These are phyloP conservation scores for Botrytis sinoallii DNA, from an alignment of 2,329 filamentous ascomycete species.

Conservation along the genomic window DNA sequence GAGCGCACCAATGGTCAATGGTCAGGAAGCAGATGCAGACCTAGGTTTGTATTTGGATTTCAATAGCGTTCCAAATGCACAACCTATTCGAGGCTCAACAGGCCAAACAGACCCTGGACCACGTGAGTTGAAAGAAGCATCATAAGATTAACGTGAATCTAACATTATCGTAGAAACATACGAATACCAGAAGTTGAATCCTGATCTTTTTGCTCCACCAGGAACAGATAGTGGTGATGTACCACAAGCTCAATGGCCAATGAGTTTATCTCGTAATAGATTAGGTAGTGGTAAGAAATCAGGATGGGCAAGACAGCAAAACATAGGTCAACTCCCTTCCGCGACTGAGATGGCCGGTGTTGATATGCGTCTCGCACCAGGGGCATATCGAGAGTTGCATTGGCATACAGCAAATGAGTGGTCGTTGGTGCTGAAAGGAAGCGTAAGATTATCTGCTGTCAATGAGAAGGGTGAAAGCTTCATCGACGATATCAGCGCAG, in stretches of 20 bases:
- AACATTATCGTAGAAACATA: conserved; percentile 39
- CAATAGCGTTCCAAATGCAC: conserved; percentile 48
- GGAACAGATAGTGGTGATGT: conserved; percentile 50
- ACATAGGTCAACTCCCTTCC: conserved; percentile 48
- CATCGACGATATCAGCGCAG: conserved; percentile 47
- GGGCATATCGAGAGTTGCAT: conserved; percentile 61
- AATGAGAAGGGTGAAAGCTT: conserved; percentile 50
- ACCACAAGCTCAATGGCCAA: conserved; percentile 51
- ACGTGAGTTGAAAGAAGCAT: conserved; percentile 21
- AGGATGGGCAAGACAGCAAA: conserved; percentile 59
- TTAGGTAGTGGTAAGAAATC: conserved; percentile 38
- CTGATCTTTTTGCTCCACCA: conserved; percentile 53
- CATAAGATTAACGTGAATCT: not conserved
- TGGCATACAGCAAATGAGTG: conserved; percentile 57
- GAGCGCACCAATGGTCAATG: conserved; percentile 45
- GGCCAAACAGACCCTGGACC: conserved; percentile 53
- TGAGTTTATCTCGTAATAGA: conserved; percentile 51
- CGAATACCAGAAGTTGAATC: conserved; percentile 52
- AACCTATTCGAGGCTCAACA: conserved; percentile 50
- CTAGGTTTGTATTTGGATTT: conserved; percentile 54
- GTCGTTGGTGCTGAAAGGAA: conserved; percentile 53
- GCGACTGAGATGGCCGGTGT: conserved; percentile 53
- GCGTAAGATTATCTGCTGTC: conserved; percentile 50
- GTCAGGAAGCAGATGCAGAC: conserved; percentile 49
- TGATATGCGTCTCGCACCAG: conserved; percentile 55